Base-by-base conservation (phyloP, 805 yeast species). In the Henningerozyma blattae region DNA sequence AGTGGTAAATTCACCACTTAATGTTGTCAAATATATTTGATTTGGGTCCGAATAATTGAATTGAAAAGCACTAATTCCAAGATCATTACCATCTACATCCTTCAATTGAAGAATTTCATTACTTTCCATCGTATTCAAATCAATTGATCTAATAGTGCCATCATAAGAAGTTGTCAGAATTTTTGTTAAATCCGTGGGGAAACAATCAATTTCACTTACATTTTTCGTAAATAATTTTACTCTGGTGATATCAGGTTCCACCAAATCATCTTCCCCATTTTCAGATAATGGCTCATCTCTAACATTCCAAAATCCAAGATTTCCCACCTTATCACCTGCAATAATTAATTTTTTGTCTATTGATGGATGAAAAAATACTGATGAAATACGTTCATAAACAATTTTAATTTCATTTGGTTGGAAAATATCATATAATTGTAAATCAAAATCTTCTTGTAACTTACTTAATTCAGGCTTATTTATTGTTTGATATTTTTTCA, bases 291-390 rank as follows among this genome's bases (percentile, higher is more conserved):
- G 41, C 17, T 47, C 42, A 24, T 49, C 52, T 35, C 52, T 45
- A 6, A 82, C 78, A 29, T 87, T 76, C 96, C 96, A 89, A 13
- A 91, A 65, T 0, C 96, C 96, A 28, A 86, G 58, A 41, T 75
- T 70, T 5, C 98, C 98, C n/a, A 61, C 59, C 10, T 84, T 83
- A 56, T 91, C 98, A 30, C 96, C 97, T 1, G 86, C 95, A 22
- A 83, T 52, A 2, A 86, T 65, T 4, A 89, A 47, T 42, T 79
- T 67, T 39, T 75, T 74, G 1, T 65, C 68, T 0, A 50, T 52
- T 0, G 81, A 58, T 0, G 96, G 95, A 55, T 89, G 97, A 52
- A 84, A 79, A 27, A 66, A 62, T 27, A 86, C 67, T 2, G 82
- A 63, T 0, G 87, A 75, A 52, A 89, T 75, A 38, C 98, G 64